Evolutionary conservation across 805 yeast species (phyloP).

Genomic region (Candida methanosorbosa): DNA sequence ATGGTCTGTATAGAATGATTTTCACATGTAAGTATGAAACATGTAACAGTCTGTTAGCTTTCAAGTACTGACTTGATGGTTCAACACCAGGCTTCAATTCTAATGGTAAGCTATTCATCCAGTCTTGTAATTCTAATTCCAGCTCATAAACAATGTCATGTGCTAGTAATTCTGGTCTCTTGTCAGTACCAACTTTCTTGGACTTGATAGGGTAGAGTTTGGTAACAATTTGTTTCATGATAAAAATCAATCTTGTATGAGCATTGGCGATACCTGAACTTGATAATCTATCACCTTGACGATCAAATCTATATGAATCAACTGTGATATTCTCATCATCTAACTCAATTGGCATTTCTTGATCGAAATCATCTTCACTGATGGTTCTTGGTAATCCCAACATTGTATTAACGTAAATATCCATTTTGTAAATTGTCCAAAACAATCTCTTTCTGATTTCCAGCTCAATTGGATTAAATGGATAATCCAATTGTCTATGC

Average conservation of each 20-base stretch:
- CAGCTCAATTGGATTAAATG: constrained; percentile 65
- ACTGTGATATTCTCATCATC: constrained; percentile 83
- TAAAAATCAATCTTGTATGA: constrained; percentile 67
- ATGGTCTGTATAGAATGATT: constrained; percentile 78
- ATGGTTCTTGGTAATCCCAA: constrained; percentile 78
- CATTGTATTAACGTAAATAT: constrained; percentile 79
- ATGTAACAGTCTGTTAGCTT: constrained; percentile 69
- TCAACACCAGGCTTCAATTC: constrained; percentile 66
- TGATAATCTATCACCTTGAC: constrained; percentile 45
- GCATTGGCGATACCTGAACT: constrained; percentile 77
- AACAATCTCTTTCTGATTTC: constrained; percentile 81
- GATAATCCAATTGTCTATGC: constrained; percentile 61
- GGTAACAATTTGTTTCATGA: constrained; percentile 63
- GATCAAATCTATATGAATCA: constrained; percentile 36
- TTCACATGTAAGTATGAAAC: constrained; percentile 69
- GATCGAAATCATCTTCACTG: constrained; percentile 75
- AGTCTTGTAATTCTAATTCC: constrained; percentile 59
- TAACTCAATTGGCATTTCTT: constrained; percentile 73
- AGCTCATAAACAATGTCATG: constrained; percentile 44
- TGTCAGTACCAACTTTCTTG: constrained; percentile 15
- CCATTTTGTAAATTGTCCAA: constrained; percentile 88
- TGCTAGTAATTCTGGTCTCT: constrained; percentile 24
- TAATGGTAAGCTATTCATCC: constrained; percentile 64
- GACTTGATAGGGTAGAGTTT: constrained; percentile 68
- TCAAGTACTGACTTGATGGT: constrained; percentile 56